Evolutionary conservation across 805 yeast genomes (phyloP).

Genomic region (Wickerhamiella domercqiae): DNA sequence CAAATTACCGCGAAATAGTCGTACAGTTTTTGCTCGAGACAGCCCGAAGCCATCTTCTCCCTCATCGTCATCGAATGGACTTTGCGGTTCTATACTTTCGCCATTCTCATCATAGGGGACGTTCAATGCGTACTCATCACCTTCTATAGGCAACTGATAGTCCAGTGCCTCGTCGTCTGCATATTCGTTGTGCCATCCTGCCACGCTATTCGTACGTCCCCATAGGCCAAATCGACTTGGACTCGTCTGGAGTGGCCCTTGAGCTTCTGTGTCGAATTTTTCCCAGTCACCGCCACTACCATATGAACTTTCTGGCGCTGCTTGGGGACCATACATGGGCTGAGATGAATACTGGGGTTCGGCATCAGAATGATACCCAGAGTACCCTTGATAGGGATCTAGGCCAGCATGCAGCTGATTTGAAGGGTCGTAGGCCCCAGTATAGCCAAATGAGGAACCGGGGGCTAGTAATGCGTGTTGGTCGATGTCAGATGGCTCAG

Average conservation of each 20-base stretch:
- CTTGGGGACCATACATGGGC: background rate
- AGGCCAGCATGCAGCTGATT: background rate
- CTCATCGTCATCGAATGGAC: slow-evolving; percentile 5
- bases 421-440: background rate
- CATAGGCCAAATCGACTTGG: background rate
- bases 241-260: background rate
- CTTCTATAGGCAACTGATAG: slow-evolving; percentile 25
- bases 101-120: slow-evolving; percentile 12
- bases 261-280: background rate
- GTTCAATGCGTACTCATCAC: slow-evolving; percentile 26
- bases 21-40: slow-evolving; percentile 30
- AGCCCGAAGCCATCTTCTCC: slow-evolving; percentile 21
- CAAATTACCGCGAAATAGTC: slow-evolving; percentile 58
- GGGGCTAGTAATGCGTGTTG: slow-evolving; percentile 1
- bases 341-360: background rate
- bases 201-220: background rate
- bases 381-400: background rate
- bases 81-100: background rate
- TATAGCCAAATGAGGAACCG: background rate
- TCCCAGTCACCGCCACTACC: slow-evolving; percentile 2
- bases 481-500: background rate
- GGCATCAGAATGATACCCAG: too few species aligned
- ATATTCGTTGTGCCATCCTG: slow-evolving; percentile 11
- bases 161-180: slow-evolving; percentile 21
- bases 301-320: background rate